Conservation (phyloP, 202 grass and related monocot species). For the Setaria viridis region DNA sequence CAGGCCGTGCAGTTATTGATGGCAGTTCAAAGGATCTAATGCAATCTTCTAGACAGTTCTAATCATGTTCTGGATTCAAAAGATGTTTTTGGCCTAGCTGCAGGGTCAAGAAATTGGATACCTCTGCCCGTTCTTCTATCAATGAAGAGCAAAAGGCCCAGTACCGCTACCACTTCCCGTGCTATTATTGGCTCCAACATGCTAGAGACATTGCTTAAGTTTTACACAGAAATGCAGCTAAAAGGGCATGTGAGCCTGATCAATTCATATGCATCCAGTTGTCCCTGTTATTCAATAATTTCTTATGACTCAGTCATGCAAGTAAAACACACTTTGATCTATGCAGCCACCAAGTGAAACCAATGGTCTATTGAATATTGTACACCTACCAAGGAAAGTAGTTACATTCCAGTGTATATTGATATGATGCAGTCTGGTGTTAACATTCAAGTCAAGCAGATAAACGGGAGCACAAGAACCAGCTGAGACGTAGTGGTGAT, state of each 20-base stretch:
- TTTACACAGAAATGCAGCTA: slow-evolving; percentile 13
- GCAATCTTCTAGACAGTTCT: slow-evolving; percentile 5
- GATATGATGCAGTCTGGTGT: neutral
- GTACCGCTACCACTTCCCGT: neutral
- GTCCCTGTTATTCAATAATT: neutral
- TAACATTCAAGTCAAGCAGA: neutral
- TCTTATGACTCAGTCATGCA: neutral
- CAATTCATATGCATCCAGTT: neutral
- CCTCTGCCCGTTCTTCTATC: neutral
- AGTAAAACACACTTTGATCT: slow-evolving; percentile 3
- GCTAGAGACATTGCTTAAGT: neutral
- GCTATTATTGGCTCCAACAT: slow-evolving; percentile 23
- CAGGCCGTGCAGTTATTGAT: slow-evolving; percentile 60
- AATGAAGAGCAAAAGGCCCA: neutral
- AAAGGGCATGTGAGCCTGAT: slow-evolving; percentile 13
- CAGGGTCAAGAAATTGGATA: slow-evolving; percentile 22
- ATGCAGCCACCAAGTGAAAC: neutral
- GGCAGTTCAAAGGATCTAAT: slow-evolving; percentile 38
- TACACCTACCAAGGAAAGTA: neutral
- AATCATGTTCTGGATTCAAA: slow-evolving; percentile 27
- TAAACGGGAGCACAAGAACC: neutral
- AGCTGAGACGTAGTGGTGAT: neutral
- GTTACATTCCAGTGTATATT: neutral
- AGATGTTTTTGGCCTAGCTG: neutral
- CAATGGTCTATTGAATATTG: neutral